Percentiles rank a stretch among this genome's conserved stretches.
Evolutionary conservation across 495 filamentous ascomycete genomes (phyloP).

Genomic region (Neurospora sp.): DNA sequence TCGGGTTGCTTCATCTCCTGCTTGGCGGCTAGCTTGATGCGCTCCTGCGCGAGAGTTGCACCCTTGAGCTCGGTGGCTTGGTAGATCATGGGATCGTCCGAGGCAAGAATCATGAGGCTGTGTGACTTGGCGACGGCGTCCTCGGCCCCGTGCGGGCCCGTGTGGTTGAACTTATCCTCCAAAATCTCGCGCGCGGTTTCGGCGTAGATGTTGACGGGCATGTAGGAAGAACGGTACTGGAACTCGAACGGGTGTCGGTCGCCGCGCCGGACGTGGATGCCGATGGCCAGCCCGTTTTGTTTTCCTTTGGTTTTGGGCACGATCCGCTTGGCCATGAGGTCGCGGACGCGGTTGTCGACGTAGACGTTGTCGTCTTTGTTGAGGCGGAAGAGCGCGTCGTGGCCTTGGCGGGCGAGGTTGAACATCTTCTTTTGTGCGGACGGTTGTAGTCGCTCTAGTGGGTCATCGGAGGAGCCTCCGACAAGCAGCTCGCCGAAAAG

Average conservation of each 20-base stretch:
- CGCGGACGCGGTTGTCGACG: slow-evolving; percentile 37
- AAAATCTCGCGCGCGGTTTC: slow-evolving; percentile 36
- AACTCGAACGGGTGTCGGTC: slow-evolving; percentile 58
- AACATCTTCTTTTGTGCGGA: slow-evolving; percentile 37
- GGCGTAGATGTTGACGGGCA: slow-evolving; percentile 53
- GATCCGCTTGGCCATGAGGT: slow-evolving; percentile 35
- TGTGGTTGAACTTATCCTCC: slow-evolving; percentile 24
- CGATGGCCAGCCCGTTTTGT: slow-evolving; percentile 41
- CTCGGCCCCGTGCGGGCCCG: slow-evolving; percentile 22
- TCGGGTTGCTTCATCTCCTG: slow-evolving; percentile 27
- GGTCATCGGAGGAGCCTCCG: slow-evolving; percentile 38
- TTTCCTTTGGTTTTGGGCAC: slow-evolving; percentile 24
- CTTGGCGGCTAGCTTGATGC: slow-evolving; percentile 56
- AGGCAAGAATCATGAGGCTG: slow-evolving; percentile 48
- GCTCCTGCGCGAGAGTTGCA: slow-evolving; percentile 47
- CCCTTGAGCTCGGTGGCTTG: slow-evolving; percentile 41
- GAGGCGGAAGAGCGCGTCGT: slow-evolving; percentile 55
- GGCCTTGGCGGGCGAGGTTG: slow-evolving; percentile 48
- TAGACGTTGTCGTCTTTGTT: slow-evolving; percentile 47
- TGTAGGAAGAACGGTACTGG: slow-evolving; percentile 55
- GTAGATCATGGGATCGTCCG: slow-evolving; percentile 63
- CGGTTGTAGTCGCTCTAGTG: slow-evolving; percentile 31
- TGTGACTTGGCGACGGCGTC: slow-evolving; percentile 25
- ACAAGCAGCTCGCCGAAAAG: slow-evolving; percentile 46
- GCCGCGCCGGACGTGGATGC: slow-evolving; percentile 63